These are phyloP conservation scores for Umbilicaria muhlenbergii DNA, from an alignment of 495 filamentous ascomycete species.

Conservation along the genomic window DNA sequence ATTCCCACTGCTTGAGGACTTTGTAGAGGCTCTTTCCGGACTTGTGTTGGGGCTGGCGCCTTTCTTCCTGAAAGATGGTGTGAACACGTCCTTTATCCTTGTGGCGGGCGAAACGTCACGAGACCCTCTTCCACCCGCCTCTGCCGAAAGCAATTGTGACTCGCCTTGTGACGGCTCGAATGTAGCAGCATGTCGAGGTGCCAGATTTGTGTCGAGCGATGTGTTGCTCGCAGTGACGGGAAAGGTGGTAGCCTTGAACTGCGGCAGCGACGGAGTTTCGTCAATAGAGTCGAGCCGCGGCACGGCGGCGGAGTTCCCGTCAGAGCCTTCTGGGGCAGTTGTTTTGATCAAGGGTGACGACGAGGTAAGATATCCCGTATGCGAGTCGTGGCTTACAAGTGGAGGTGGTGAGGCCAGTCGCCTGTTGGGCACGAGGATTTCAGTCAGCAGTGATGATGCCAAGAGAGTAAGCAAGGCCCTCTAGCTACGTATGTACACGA, in stretches of 20 bases:
- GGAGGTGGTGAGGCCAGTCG: slow-evolving; percentile 30
- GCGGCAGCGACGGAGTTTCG: too few species aligned
- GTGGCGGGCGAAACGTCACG: slow-evolving; percentile 28
- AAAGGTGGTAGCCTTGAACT: slow-evolving; percentile 8
- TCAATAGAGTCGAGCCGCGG: too few species aligned
- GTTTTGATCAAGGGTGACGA: slow-evolving; percentile 65
- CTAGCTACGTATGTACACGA: slow-evolving; percentile 9
- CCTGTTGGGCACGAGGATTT: background rate
- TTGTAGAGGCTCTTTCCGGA: slow-evolving; percentile 25
- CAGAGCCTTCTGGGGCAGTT: slow-evolving; percentile 15
- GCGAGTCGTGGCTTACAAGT: slow-evolving; percentile 57
- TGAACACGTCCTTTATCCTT: slow-evolving; percentile 31
- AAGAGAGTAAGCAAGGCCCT: slow-evolving; percentile 4
- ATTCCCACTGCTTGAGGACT: slow-evolving; percentile 18
- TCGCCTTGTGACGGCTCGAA: slow-evolving; percentile 5
- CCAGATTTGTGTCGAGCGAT: slow-evolving; percentile 7
- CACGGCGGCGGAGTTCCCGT: too few species aligned
- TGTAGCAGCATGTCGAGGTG: slow-evolving; percentile 13
- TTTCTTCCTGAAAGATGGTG: slow-evolving; percentile 22
- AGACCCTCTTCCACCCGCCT: slow-evolving; percentile 15
- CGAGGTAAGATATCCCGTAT: slow-evolving; percentile 64
- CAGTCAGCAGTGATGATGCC: background rate
- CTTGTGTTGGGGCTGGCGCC: slow-evolving; percentile 23
- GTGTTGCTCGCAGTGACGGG: slow-evolving; percentile 1
- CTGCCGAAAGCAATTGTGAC: background rate